Percentiles rank a stretch among this genome's conserved stretches.
Evolutionary conservation across 2,329 filamentous ascomycete species (phyloP).

Genomic region (Drechmeria coniospora): DNA sequence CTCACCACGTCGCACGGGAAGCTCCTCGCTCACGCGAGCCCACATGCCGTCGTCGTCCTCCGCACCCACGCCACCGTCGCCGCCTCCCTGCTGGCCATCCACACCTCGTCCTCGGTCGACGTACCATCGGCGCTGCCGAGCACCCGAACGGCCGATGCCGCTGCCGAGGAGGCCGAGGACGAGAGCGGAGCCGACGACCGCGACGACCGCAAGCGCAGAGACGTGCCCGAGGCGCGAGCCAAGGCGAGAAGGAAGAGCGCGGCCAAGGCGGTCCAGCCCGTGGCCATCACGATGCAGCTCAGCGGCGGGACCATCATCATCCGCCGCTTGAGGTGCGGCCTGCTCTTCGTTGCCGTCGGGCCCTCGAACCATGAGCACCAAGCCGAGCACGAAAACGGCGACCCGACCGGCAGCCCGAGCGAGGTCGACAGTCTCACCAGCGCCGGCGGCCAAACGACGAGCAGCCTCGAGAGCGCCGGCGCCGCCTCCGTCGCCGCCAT

Average conservation of each 20-base stretch:
- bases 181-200: constrained; percentile 8
- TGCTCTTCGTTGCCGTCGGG: constrained; percentile 47
- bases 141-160: constrained; percentile 14
- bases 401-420: constrained; percentile 22
- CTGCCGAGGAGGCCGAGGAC: constrained; percentile 11
- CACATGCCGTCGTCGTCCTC: constrained; percentile 37
- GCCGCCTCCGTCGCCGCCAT: constrained; percentile 33
- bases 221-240: constrained; percentile 1
- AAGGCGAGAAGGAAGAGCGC: constrained; percentile 1
- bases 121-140: constrained; percentile 27
- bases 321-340: constrained; percentile 38
- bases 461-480: constrained; percentile 21
- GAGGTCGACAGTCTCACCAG: constrained; percentile 33
- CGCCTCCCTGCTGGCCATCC: constrained; percentile 44
- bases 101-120: constrained; percentile 28
- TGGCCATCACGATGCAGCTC: constrained; percentile 42
- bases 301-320: constrained; percentile 43
- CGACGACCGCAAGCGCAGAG: constrained; percentile 8
- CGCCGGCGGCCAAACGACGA: constrained; percentile 27
- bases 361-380: constrained; percentile 15
- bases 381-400: constrained; percentile 13
- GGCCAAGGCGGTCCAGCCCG: constrained; percentile 15
- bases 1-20: constrained; percentile 45
- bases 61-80: constrained; percentile 50
- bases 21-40: constrained; percentile 45